Conservation (phyloP, 2,329 filamentous ascomycete genomes). For the Ceratocystis harringtonii region DNA sequence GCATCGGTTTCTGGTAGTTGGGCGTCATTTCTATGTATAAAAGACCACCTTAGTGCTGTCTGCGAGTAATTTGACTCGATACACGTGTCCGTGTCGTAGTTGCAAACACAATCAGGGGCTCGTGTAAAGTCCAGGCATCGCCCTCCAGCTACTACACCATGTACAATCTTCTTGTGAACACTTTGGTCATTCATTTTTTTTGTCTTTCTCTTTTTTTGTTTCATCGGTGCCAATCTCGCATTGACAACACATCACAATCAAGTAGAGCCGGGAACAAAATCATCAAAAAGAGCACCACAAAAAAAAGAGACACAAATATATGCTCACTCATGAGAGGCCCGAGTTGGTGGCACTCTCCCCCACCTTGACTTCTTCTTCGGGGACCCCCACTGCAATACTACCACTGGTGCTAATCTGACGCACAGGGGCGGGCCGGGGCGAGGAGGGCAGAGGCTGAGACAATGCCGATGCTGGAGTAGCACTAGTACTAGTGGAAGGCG, state of each 20-base stretch:
- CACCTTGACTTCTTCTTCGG: conserved; percentile 44
- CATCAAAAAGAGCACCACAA: background rate
- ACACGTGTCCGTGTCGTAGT: background rate
- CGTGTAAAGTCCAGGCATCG: background rate
- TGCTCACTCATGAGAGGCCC: conserved; percentile 20
- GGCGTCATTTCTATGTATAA: background rate
- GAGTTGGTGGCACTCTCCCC: conserved; percentile 47
- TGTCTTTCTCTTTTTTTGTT: background rate
- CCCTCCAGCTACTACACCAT: too few relatives aligned
- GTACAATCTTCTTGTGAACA: too few relatives aligned
- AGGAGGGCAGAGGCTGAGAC: conserved; percentile 22
- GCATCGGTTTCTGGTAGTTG: background rate
- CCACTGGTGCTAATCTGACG: conserved; percentile 31
- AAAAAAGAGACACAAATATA: background rate
- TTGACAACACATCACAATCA: background rate
- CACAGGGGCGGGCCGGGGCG: conserved; percentile 27
- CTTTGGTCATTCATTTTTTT: background rate
- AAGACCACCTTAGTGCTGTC: background rate
- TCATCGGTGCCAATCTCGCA: background rate
- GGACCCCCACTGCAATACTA: conserved; percentile 38
- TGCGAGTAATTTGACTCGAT: background rate
- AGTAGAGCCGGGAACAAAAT: background rate
- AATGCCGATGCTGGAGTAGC: background rate
- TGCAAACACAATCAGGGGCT: background rate
- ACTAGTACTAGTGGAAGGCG: background rate